These are phyloP conservation scores for Thermothelomyces thermophilus DNA, from an alignment of 2,329 filamentous ascomycete species.

Conservation along the genomic window DNA sequence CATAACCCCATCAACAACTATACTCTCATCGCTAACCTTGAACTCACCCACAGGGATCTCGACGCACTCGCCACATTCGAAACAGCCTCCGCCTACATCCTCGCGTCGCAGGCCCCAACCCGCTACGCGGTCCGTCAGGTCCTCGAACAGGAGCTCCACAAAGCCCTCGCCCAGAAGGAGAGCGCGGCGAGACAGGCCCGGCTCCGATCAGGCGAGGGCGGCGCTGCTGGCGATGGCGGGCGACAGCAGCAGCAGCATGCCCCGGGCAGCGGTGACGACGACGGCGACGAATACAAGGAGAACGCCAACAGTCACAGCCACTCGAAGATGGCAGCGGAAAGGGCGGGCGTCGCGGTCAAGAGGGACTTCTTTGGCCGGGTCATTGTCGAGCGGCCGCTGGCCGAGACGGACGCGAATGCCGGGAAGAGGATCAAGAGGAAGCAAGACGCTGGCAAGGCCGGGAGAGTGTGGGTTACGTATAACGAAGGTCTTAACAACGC, in stretches of 20 bases:
- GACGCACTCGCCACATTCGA: slow-evolving; percentile 72
- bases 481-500: slow-evolving; percentile 91
- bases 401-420: slow-evolving; percentile 37
- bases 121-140: slow-evolving; percentile 93
- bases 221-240: slow-evolving; percentile 26
- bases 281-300: slow-evolving; percentile 34
- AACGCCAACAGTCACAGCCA: slow-evolving; percentile 22
- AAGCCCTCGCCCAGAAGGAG: slow-evolving; percentile 61
- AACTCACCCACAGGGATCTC: slow-evolving; percentile 46
- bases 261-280: slow-evolving; percentile 10
- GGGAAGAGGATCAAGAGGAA: slow-evolving; percentile 32
- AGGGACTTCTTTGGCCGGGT: slow-evolving; percentile 82
- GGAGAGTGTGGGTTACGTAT: slow-evolving; percentile 75
- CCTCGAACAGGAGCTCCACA: slow-evolving; percentile 80
- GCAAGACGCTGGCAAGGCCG: slow-evolving; percentile 33
- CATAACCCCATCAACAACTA: neutral
- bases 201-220: slow-evolving; percentile 34
- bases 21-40: neutral
- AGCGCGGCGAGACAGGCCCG: slow-evolving; percentile 59
- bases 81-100: slow-evolving; percentile 50
- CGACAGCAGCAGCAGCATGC: neutral
- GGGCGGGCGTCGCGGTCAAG: slow-evolving; percentile 43
- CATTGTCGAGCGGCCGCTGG: slow-evolving; percentile 40
- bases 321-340: slow-evolving; percentile 27
- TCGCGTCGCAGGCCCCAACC: slow-evolving; percentile 61